Conservation (phyloP, 805 yeast species). For the Kluyveromyces aestuarii region DNA sequence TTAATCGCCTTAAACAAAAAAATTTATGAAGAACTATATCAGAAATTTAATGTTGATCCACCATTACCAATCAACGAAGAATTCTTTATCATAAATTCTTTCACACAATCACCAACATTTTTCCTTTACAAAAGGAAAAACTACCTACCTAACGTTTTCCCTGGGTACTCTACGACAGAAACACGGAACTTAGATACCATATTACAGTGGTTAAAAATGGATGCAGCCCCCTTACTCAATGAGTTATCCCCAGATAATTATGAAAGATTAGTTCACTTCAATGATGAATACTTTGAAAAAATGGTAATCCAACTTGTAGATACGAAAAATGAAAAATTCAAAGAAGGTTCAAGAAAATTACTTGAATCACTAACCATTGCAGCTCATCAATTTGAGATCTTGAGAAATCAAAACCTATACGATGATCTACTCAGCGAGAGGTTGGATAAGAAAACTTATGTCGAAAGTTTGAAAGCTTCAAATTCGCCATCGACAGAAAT, state of each 20-base stretch:
- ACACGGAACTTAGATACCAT: slow-evolving; percentile 42
- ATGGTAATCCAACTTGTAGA: slow-evolving; percentile 17
- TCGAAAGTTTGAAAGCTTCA: slow-evolving; percentile 35
- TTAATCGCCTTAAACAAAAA: slow-evolving; percentile 34
- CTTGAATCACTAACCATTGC: slow-evolving; percentile 21
- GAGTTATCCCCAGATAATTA: slow-evolving; percentile 38
- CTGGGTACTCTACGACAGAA: slow-evolving; percentile 56
- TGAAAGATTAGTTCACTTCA: slow-evolving; percentile 8
- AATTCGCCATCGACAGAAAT: slow-evolving; percentile 37
- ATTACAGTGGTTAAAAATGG: slow-evolving; percentile 39
- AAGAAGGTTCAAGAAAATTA: slow-evolving; percentile 16
- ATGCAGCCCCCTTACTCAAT: slow-evolving; percentile 43
- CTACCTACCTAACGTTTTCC: slow-evolving; percentile 42
- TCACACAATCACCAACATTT: slow-evolving; percentile 55
- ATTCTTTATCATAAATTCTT: slow-evolving; percentile 40
- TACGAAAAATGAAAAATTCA: slow-evolving; percentile 12
- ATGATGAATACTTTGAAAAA: slow-evolving; percentile 12
- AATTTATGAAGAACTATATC: slow-evolving; percentile 28
- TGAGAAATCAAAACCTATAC: slow-evolving; percentile 35
- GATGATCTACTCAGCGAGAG: slow-evolving; percentile 31
- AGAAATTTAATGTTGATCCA: slow-evolving; percentile 39
- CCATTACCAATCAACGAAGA: slow-evolving; percentile 28
- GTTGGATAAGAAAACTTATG: slow-evolving; percentile 34
- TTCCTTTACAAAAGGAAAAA: slow-evolving; percentile 51
- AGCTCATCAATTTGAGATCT: slow-evolving; percentile 41